Base-by-base conservation (phyloP, 352 stramenopile genomes). In the Pythium periplocum region DNA sequence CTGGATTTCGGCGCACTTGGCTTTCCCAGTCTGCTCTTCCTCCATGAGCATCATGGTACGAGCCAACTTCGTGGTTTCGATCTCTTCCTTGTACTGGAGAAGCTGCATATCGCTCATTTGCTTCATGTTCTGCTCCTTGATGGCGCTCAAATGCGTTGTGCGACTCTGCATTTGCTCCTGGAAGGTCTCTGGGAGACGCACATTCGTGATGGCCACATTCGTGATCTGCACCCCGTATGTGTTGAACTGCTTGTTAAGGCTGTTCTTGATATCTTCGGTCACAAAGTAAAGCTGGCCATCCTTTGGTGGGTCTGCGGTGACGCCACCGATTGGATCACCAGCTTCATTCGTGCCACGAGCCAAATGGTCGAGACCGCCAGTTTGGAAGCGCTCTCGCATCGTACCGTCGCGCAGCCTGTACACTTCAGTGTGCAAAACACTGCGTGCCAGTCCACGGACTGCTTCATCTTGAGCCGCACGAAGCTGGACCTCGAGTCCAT, bases 371-470 rank as follows among this genome's bases (percentile, higher is more conserved):
- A 87, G 64, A 0, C 44, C 49, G 4, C 78, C 78, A 0, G 77
- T 87, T 35, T 79, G 73, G 61, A 91, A 88, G 0, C 61, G 57
- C 11, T 88, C 78, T 12, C 73, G 71, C 68, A 88, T 74, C 3
- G 78, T 88, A 11, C 80, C 80, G n/a, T 91, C 78, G 42, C 80
- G 77, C 9, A 91, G 61, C 49, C 84, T 67, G 62, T 96, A 95
- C 34, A 97, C 88, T 48, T 96, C 82, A 0, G 83, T 95, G 66
- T 97, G 88, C 62, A 88, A 57, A 26, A 96, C 80, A 46, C 75
- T 92, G n/a, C 86, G 82, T 4, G 83, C 86, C 11, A 97, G 60
- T 1, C 62, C 83, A 4, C 86, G 69, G 17, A 95, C 79, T 4
- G 83, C 86, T 66, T 95, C 78, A 55, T 92, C 86, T 56, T 95